Conservation (phyloP, 192 early-diverging fungal species). For the Backusella morwellensis region DNA sequence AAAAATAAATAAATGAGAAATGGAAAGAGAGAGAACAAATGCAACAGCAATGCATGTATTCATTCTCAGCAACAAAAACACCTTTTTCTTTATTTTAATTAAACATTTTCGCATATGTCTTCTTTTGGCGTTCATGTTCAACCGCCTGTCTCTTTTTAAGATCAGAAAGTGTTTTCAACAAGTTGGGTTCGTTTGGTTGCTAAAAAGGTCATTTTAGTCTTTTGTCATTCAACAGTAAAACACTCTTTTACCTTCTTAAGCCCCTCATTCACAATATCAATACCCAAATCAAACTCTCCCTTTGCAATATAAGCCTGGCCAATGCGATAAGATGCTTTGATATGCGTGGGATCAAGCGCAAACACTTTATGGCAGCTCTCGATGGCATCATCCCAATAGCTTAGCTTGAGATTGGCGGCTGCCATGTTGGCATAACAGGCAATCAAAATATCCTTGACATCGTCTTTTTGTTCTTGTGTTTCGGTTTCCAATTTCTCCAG, state of each 20-base stretch:
- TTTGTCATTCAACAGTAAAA: too few relatives aligned
- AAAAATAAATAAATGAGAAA: neutral
- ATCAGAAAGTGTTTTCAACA: neutral
- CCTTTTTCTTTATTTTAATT: neutral
- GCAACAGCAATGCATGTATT: neutral
- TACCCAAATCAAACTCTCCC: conserved; percentile 41
- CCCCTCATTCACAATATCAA: neutral
- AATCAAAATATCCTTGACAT: conserved; percentile 7
- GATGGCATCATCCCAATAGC: conserved; percentile 21
- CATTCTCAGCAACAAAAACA: neutral
- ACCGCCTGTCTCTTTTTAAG: neutral
- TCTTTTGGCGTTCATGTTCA: neutral
- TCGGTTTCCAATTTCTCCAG: neutral
- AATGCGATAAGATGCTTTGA: conserved; percentile 42
- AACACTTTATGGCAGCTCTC: conserved; percentile 29
- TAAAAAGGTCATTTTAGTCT: neutral
- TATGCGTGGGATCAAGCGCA: conserved; percentile 31
- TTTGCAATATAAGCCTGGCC: conserved; percentile 41
- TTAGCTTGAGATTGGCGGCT: conserved; percentile 14
- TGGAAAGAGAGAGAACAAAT: neutral
- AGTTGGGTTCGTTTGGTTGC: neutral
- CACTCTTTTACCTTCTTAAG: neutral
- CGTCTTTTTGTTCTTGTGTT: neutral
- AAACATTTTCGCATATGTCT: neutral
- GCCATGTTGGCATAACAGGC: conserved; percentile 37